A percentile compares a stretch with the other conserved stretches of the same genome.
Evolutionary conservation across 2,329 filamentous ascomycete species (phyloP).

Genomic region (Diaporthe sp.): DNA sequence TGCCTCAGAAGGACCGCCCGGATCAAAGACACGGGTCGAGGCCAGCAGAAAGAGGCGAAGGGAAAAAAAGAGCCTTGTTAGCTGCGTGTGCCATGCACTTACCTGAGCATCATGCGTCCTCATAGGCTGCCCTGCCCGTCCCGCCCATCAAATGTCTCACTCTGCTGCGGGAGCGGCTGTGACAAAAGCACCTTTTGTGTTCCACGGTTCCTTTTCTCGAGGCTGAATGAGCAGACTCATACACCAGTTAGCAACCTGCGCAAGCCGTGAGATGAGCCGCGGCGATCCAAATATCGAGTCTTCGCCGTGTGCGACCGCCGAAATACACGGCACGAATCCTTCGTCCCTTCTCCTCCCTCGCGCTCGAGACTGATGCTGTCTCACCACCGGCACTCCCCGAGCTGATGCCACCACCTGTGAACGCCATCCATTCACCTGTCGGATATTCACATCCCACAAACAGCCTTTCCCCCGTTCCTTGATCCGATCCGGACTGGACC

Average conservation of each 20-base stretch:
- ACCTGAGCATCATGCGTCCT: neutral
- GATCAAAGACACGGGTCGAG: conserved; percentile 24
- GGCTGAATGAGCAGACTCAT: neutral
- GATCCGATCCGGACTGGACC: neutral
- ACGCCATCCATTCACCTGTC: neutral
- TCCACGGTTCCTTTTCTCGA: conserved; percentile 8
- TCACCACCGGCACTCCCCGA: conserved; percentile 26
- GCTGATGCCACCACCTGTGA: conserved; percentile 7
- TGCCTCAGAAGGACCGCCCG: conserved; percentile 23
- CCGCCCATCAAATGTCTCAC: conserved; percentile 34
- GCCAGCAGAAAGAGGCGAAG: neutral
- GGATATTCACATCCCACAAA: neutral
- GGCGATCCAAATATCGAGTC: conserved; percentile 30
- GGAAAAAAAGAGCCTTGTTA: neutral
- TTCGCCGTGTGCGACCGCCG: conserved; percentile 25
- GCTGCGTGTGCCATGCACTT: neutral
- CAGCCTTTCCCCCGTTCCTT: neutral
- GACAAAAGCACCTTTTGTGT: conserved; percentile 22
- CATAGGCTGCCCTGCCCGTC: conserved; percentile 34
- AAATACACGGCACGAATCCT: neutral
- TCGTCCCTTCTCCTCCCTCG: conserved; percentile 10
- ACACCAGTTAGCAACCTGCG: neutral
- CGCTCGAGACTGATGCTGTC: conserved; percentile 20
- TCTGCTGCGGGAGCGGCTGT: conserved; percentile 19
- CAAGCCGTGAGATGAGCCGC: conserved; percentile 23